Conservation (phyloP, 2,329 filamentous ascomycete genomes). For the Periconia macrospinosa region DNA sequence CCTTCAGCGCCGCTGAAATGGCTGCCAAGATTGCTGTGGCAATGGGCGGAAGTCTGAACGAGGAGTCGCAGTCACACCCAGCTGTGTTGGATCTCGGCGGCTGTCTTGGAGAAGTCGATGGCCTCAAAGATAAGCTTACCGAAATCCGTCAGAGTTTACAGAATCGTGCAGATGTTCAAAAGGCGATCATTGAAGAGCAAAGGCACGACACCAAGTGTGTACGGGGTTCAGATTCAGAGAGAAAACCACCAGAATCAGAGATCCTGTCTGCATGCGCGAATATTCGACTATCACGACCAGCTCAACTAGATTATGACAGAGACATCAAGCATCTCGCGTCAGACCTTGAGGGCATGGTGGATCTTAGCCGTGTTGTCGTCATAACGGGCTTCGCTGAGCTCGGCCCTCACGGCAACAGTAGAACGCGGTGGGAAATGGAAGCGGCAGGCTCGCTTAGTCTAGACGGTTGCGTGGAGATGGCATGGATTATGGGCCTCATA, state of each 20-base stretch:
- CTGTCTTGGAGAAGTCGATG: constrained; percentile 94
- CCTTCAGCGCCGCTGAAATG: constrained; percentile 99
- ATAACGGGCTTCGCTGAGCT: constrained; percentile 96
- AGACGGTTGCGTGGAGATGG: constrained; percentile 98
- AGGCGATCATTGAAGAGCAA: constrained; percentile 94
- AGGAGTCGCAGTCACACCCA: constrained; percentile 92
- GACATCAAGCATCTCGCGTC: constrained; percentile 88
- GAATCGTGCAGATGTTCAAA: constrained; percentile 90
- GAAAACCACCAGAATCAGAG: too few relatives aligned
- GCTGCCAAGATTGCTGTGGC: constrained; percentile 96
- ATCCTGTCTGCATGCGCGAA: too few relatives aligned
- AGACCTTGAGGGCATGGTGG: constrained; percentile 96
- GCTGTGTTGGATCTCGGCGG: constrained; percentile 98
- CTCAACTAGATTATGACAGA: constrained; percentile 84
- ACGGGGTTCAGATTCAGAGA: constrained; percentile 84
- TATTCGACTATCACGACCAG: constrained; percentile 95
- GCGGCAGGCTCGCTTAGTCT: constrained; percentile 94
- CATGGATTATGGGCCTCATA: constrained; percentile 99
- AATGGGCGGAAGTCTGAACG: constrained; percentile 90
- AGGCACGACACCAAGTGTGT: constrained; percentile 75
- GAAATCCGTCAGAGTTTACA: constrained; percentile 91
- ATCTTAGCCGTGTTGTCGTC: constrained; percentile 96
- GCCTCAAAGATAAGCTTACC: constrained; percentile 92
- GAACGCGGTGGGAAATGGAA: constrained; percentile 99
- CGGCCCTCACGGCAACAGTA: constrained; percentile 96